Conservation (phyloP, 2,329 filamentous ascomycete genomes). For the Monilinia laxa region DNA sequence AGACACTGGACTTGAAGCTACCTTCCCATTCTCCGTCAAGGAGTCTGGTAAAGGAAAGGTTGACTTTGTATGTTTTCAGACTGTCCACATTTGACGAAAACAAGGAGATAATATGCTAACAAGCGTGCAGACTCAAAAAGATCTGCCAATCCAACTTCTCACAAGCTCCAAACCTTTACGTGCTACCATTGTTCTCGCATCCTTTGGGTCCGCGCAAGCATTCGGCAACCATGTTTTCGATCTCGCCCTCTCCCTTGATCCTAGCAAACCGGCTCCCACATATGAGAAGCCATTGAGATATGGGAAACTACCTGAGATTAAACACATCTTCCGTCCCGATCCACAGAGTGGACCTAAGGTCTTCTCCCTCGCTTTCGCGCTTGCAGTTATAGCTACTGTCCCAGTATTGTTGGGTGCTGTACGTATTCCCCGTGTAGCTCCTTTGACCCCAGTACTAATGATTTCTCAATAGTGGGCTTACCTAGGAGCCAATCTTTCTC, state of each 20-base stretch:
- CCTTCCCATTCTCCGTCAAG: constrained; percentile 81
- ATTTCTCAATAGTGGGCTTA: constrained; percentile 63
- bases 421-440: constrained; percentile 43
- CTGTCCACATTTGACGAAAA: not conserved
- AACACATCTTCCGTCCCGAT: constrained; percentile 84
- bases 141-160: constrained; percentile 82
- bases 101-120: constrained; percentile 28
- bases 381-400: constrained; percentile 70
- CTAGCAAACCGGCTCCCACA: constrained; percentile 56
- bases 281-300: constrained; percentile 75
- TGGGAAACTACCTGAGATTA: constrained; percentile 78
- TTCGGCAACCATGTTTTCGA: constrained; percentile 72
- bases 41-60: constrained; percentile 83
- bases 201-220: constrained; percentile 72
- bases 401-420: constrained; percentile 71
- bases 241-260: constrained; percentile 63
- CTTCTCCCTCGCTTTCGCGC: constrained; percentile 74
- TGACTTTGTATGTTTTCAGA: constrained; percentile 66
- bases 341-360: constrained; percentile 77
- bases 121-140: constrained; percentile 70
- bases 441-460: constrained; percentile 30
- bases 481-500: constrained; percentile 79
- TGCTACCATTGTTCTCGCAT: constrained; percentile 81
- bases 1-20: constrained; percentile 75
- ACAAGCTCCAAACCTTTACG: constrained; percentile 64